A percentile compares a stretch with the other conserved stretches of the same genome.
These are phyloP conservation scores for Chlamydomonas applanata DNA, from an alignment of 139 green algal genomes.

Conservation along the genomic window DNA sequence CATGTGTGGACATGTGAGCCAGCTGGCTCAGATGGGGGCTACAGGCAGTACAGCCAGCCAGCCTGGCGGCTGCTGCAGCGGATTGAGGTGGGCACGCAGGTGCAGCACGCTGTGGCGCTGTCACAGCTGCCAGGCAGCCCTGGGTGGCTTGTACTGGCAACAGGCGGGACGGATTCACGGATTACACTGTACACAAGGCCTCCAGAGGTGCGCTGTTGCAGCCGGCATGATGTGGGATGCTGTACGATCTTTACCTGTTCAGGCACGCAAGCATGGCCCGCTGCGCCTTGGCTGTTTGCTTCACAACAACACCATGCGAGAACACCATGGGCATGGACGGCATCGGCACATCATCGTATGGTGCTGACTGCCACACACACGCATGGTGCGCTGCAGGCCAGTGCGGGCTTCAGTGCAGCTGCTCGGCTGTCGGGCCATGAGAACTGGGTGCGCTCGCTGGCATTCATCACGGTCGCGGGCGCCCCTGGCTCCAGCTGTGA, in stretches of 20 bases:
- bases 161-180: slow-evolving; percentile 66
- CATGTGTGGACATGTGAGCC: slow-evolving; percentile 12
- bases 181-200: slow-evolving; percentile 60
- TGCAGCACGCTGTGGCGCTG: slow-evolving; percentile 62
- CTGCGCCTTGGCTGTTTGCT: too few relatives aligned
- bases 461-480: slow-evolving; percentile 31
- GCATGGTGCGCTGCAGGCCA: too few relatives aligned
- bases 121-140: slow-evolving; percentile 43
- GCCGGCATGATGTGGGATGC: too few relatives aligned
- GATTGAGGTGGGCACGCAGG: slow-evolving; percentile 42
- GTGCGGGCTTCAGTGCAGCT: slow-evolving; percentile 40
- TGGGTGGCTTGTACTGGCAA: slow-evolving; percentile 66
- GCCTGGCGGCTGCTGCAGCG: slow-evolving; percentile 40
- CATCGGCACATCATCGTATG: too few relatives aligned
- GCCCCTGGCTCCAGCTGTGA: too few relatives aligned
- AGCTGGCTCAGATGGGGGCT: not conserved
- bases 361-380: too few relatives aligned
- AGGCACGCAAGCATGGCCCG: too few relatives aligned
- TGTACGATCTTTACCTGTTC: too few relatives aligned
- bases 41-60: not conserved
- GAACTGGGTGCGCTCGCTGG: slow-evolving; percentile 82
- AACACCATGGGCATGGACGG: too few relatives aligned
- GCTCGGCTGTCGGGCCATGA: slow-evolving; percentile 73
- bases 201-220: slow-evolving; percentile 7
- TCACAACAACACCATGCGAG: too few relatives aligned